phyloP scores from a whole-genome alignment of 192 early-diverging fungal species.

The Umbelopsis isabellina region DNA sequence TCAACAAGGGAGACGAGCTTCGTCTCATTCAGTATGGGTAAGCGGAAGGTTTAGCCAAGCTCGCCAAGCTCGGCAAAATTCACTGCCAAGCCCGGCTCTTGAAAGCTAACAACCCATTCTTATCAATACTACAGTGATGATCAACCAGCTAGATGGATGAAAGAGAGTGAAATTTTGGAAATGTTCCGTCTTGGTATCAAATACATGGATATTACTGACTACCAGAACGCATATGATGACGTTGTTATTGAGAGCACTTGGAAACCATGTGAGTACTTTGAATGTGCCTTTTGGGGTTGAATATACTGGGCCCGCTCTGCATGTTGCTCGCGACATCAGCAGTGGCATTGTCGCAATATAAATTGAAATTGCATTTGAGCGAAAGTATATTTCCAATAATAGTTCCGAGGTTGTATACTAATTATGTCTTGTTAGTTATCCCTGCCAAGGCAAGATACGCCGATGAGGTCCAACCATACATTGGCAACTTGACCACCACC shows the following conservation, averaged over 20 bases:
- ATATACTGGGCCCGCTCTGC: too few species aligned
- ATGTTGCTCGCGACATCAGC: too few species aligned
- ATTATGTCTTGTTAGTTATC: slow-evolving; percentile 39
- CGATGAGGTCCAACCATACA: slow-evolving; percentile 61
- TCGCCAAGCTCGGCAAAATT: neutral
- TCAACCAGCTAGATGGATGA: slow-evolving; percentile 60
- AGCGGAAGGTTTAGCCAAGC: neutral
- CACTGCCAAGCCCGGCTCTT: neutral
- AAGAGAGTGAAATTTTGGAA: slow-evolving; percentile 60
- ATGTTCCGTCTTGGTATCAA: slow-evolving; percentile 67
- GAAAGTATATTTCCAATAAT: neutral
- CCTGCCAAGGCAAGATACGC: slow-evolving; percentile 59
- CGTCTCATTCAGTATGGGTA: slow-evolving; percentile 58
- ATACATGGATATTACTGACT: slow-evolving; percentile 92
- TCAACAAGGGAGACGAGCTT: slow-evolving; percentile 25
- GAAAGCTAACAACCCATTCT: neutral
- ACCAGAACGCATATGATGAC: slow-evolving; percentile 41
- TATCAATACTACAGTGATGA: slow-evolving; percentile 42
- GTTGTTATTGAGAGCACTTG: slow-evolving; percentile 26
- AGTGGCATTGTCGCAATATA: neutral
- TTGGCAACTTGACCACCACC: slow-evolving; percentile 63
- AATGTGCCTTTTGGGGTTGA: too few species aligned
- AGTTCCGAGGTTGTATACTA: neutral
- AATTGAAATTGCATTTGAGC: neutral
- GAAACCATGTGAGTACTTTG: slow-evolving; percentile 26